These are phyloP conservation scores for Conidiobolus incongruus DNA, from an alignment of 371 early-diverging fungal genomes.

Conservation along the genomic window DNA sequence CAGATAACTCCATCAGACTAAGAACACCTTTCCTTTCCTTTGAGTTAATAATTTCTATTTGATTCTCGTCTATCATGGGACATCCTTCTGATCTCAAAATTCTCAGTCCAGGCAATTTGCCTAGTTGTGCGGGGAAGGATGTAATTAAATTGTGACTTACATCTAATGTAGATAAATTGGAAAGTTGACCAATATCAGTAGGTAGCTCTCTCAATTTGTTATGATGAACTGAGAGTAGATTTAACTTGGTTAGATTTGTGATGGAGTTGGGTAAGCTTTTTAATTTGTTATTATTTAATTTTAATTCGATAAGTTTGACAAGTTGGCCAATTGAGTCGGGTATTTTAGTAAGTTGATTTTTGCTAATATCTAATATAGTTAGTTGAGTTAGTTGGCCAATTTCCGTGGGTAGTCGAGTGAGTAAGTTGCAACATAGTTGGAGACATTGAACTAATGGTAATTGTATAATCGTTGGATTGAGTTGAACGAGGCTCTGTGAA, in stretches of 20 bases:
- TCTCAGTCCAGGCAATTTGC: constrained; percentile 33
- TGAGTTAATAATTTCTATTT: neutral
- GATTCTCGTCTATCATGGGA: constrained; percentile 14
- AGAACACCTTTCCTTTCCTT: neutral
- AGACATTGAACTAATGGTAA: too few relatives aligned
- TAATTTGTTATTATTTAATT: constrained; percentile 36
- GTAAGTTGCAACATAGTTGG: constrained; percentile 13
- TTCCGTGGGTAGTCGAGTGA: constrained; percentile 22
- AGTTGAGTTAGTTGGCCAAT: constrained; percentile 38
- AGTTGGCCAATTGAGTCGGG: constrained; percentile 50
- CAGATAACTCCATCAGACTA: neutral
- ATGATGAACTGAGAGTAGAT: constrained; percentile 22
- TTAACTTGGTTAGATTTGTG: constrained; percentile 26
- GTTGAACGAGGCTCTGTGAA: too few relatives aligned
- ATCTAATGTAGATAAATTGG: constrained; percentile 31
- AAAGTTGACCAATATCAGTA: constrained; percentile 25
- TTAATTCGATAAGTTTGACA: constrained; percentile 35
- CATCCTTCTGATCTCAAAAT: constrained; percentile 29
- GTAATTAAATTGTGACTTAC: constrained; percentile 35
- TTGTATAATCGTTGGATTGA: too few relatives aligned
- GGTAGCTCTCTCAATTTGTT: constrained; percentile 32
- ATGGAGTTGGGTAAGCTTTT: constrained; percentile 31
- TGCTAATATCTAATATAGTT: constrained; percentile 31
- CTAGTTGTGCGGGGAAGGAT: constrained; percentile 47
- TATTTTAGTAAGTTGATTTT: constrained; percentile 24